Conservation (phyloP, 2,329 filamentous ascomycete genomes). For the Sporothrix brasiliensis region DNA sequence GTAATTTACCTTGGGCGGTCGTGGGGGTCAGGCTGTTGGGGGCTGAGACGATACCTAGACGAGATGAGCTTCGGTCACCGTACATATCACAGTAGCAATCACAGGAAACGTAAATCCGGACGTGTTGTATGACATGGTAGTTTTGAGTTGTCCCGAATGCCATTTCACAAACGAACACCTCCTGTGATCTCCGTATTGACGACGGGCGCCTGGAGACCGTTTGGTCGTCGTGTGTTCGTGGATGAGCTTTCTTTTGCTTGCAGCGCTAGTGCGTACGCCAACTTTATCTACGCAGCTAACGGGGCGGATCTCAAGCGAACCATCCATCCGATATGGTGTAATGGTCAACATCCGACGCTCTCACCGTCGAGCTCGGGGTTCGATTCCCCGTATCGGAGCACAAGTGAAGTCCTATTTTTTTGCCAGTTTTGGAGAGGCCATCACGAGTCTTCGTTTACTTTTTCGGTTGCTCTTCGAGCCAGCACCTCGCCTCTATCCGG, state of each 20-base stretch:
- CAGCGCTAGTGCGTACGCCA: background rate
- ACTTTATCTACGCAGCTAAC: background rate
- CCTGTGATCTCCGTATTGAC: background rate
- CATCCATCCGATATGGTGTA: constrained; percentile 35
- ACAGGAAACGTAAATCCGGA: background rate
- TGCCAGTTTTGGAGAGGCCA: background rate
- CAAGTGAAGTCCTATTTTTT: background rate
- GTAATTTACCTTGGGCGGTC: background rate
- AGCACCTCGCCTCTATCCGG: too few relatives aligned
- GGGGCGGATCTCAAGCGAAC: background rate
- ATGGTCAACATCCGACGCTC: constrained; percentile 36
- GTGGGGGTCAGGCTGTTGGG: background rate
- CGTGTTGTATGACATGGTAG: background rate
- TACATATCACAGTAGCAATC: background rate
- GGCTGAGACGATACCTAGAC: background rate
- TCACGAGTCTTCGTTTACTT: background rate
- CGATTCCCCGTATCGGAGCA: constrained; percentile 35
- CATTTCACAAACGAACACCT: background rate
- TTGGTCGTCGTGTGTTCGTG: too few relatives aligned
- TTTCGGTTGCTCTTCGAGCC: background rate
- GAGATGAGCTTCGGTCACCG: background rate
- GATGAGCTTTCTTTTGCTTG: too few relatives aligned
- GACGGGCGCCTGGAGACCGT: too few relatives aligned
- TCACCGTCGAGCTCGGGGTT: constrained; percentile 36
- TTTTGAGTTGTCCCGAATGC: background rate